Evolutionary conservation across 306 rosid genomes (phyloP).

Genomic region (Dalbergia cultrata): DNA sequence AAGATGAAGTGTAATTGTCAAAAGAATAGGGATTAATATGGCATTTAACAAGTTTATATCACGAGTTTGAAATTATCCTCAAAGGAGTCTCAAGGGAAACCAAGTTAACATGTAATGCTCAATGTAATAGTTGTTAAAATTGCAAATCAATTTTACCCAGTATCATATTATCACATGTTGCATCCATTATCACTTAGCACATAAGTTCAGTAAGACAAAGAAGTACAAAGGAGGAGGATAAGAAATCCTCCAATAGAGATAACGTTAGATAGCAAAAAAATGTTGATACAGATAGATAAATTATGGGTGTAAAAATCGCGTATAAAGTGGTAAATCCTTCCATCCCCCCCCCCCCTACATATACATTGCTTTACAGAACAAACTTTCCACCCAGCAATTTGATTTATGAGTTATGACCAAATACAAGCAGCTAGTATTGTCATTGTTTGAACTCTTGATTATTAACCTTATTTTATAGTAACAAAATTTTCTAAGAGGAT

Average conservation of each 20-base stretch:
- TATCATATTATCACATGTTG: neutral
- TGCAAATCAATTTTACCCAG: neutral
- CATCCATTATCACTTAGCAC: neutral
- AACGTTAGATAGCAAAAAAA: neutral
- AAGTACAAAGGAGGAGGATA: constrained; percentile 14
- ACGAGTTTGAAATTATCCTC: neutral
- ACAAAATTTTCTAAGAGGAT: neutral
- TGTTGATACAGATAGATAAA: neutral
- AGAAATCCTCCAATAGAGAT: constrained; percentile 1
- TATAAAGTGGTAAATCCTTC: neutral
- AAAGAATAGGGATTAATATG: neutral
- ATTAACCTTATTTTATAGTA: neutral
- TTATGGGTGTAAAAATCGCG: neutral
- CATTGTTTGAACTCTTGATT: constrained; percentile 5
- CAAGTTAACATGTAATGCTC: neutral
- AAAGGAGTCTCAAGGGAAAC: neutral
- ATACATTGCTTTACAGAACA: neutral
- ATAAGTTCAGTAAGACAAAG: constrained; percentile 4
- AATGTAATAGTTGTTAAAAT: neutral
- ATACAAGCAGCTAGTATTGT: constrained; percentile 9
- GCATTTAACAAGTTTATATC: constrained; percentile 13
- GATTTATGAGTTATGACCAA: neutral
- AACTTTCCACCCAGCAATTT: neutral
- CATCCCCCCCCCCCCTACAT: neutral
- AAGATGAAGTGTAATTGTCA: neutral